phyloP scores from a whole-genome alignment of 1,284 basidiomycete genomes.

The Wallemia mellicola region DNA sequence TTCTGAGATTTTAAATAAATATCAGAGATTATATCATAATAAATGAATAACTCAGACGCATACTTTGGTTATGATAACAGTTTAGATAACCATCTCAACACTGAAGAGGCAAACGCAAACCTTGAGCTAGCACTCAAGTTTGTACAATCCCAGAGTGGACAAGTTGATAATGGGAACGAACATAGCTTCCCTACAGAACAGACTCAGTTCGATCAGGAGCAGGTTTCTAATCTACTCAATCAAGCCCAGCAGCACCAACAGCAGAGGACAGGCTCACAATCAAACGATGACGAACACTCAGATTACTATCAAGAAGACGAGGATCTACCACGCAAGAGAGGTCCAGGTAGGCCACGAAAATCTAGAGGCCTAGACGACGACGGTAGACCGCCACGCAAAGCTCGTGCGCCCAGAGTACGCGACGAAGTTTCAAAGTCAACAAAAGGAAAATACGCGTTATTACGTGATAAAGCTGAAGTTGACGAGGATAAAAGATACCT shows the following conservation, averaged over 20 bases:
- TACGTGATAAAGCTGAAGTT: not conserved
- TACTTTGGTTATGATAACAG: not conserved
- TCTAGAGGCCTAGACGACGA: not conserved
- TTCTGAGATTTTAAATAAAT: too few relatives aligned
- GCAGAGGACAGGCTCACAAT: not conserved
- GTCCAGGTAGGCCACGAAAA: not conserved
- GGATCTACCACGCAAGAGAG: not conserved
- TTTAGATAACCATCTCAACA: not conserved
- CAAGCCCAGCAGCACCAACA: not conserved
- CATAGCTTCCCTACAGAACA: not conserved
- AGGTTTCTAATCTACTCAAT: not conserved
- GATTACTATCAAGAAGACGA: conserved; percentile 1
- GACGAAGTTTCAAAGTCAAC: not conserved
- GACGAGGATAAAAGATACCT: not conserved
- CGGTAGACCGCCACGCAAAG: not conserved
- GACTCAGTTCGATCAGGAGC: not conserved
- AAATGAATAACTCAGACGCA: not conserved
- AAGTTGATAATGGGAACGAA: not conserved
- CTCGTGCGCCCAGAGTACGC: not conserved
- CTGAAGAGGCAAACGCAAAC: not conserved
- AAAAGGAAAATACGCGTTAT: not conserved
- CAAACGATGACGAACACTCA: not conserved
- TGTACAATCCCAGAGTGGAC: not conserved
- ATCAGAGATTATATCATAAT: not conserved
- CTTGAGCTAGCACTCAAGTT: not conserved